These are phyloP conservation scores for Metschnikowia similis DNA, from an alignment of 805 yeast genomes.

Conservation along the genomic window DNA sequence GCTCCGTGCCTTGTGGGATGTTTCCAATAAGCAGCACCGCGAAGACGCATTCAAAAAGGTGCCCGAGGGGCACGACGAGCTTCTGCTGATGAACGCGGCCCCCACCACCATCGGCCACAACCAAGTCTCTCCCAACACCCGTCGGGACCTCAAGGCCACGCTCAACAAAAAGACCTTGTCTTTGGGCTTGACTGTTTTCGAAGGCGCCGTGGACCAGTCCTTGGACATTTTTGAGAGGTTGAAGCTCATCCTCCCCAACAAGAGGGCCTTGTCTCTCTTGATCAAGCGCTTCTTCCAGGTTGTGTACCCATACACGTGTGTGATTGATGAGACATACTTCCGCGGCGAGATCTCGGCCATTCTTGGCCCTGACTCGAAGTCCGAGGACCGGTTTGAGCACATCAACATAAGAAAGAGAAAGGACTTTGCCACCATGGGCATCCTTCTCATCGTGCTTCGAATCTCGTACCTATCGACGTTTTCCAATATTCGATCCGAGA, in stretches of 20 bases:
- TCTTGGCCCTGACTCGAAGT: constrained; percentile 28
- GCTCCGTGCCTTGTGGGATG: constrained; percentile 9
- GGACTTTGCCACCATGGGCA: constrained; percentile 49
- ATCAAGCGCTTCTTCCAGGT: constrained; percentile 15
- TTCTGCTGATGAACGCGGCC: neutral
- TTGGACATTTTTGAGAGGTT: constrained; percentile 17
- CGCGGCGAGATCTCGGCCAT: constrained; percentile 40
- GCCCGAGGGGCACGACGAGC: neutral
- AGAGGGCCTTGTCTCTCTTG: constrained; percentile 14
- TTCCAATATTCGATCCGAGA: constrained; percentile 13
- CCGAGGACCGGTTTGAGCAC: constrained; percentile 12
- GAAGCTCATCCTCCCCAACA: constrained; percentile 16
- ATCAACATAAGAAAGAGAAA: constrained; percentile 35
- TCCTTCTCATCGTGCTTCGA: constrained; percentile 48
- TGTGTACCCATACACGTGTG: constrained; percentile 20
- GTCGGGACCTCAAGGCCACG: constrained; percentile 9
- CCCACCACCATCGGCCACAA: neutral
- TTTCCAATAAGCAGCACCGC: neutral
- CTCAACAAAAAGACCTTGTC: constrained; percentile 28
- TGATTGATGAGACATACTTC: constrained; percentile 19
- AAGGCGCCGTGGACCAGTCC: constrained; percentile 28
- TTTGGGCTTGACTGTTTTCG: constrained; percentile 32
- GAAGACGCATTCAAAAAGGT: neutral
- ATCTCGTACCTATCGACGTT: constrained; percentile 50
- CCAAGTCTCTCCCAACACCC: neutral